Evolutionary conservation across 371 early-diverging fungal species (phyloP), one percentile per base, ranked within the genome.

Genomic region (Enterocytospora artemiae): DNA sequence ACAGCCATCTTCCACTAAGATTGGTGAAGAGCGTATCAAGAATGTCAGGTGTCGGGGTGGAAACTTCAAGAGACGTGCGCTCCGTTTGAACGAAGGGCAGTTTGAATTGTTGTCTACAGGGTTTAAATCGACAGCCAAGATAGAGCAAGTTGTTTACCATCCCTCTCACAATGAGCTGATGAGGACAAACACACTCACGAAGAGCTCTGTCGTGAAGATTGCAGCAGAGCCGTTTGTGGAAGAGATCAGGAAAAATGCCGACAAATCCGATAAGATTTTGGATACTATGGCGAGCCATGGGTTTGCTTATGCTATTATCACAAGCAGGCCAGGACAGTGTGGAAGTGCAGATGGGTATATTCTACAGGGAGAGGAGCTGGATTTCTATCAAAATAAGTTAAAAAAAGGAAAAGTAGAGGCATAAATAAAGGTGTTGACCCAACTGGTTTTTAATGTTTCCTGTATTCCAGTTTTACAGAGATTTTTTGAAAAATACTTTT

Each of bases 151-250:
- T 73, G 88, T 89, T 67, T 96, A 96, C 88, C 96, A 98, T 83
- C 88, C 96, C 73, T 88, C 91, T 82, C 92, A 90, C 89, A 98
- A 96, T 88, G 97, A 98, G 83, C 84, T 96, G 78, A 93, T 96
- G 81, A 90, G 99, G 80, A 96, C 97, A 81, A 95, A 95, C 86
- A 96, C 97, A 66, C 85, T 98, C 54, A 96, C 96, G 61, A 96
- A 96, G 87, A 87, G 89, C 33, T 85, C 89, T 78, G 88, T 98
- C 72, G 86, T 98, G 67, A 92, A 96, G 82, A 85, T 98, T 73
- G 92, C 91, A 82, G 91, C 95, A 77, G 88, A 92, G 70, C 91
- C 92, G 67, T 93, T 93, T 89, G 87, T 90, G 75, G 91, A 92
- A 80, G 91, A 91, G 89, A 91, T 89, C 80, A 91, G 92, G 83